Percentiles rank a stretch among this genome's conserved stretches.
phyloP scores from a whole-genome alignment of 2,329 filamentous ascomycete genomes.

The Hypoxylon sp. region DNA sequence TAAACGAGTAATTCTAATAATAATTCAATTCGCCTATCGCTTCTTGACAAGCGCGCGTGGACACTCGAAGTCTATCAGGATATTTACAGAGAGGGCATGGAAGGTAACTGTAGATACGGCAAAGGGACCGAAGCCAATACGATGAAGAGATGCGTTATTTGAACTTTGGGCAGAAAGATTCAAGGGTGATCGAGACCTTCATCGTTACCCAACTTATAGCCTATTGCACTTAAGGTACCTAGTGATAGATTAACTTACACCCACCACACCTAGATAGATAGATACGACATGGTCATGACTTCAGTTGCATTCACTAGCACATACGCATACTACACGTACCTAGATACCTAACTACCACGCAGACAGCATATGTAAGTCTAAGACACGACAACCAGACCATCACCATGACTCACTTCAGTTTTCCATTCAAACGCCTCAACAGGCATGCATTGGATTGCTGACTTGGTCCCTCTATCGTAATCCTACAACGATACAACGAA shows the following conservation, averaged over 20 bases:
- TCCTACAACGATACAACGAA: conserved; percentile 36
- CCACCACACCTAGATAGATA: not conserved
- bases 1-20: no score
- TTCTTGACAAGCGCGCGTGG: not conserved
- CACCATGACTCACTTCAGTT: not conserved
- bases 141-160: not conserved
- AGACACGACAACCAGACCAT: conserved; percentile 1
- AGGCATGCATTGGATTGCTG: conserved; percentile 30
- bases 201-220: not conserved
- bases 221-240: not conserved
- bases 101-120: not conserved
- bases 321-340: not conserved
- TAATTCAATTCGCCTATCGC: not conserved
- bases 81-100: not conserved
- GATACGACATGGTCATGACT: not conserved
- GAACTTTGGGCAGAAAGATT: not conserved
- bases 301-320: not conserved
- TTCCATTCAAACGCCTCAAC: conserved; percentile 19
- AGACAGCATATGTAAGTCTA: not conserved
- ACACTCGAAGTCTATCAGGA: not conserved
- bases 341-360: not conserved
- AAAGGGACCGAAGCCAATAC: not conserved
- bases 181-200: not conserved
- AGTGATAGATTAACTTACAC: not conserved
- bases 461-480: conserved; percentile 37